Conservation (phyloP, 169 alveolate species). For the Plasmodium coatneyi region DNA sequence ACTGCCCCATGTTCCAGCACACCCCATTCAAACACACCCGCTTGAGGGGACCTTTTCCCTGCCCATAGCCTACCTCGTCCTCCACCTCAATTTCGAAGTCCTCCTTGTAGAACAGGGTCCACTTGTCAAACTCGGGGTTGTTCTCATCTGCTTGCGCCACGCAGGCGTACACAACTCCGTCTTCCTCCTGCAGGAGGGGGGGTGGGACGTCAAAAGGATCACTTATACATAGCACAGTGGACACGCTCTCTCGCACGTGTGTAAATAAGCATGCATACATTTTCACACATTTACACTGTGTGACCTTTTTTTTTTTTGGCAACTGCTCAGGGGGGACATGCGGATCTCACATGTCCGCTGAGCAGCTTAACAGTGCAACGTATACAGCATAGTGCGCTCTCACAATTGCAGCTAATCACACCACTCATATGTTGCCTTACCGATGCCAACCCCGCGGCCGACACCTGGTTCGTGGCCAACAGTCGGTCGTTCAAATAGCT, state of each 20-base stretch:
- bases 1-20: background rate
- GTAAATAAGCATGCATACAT: background rate
- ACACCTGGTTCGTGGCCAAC: conserved; percentile 65
- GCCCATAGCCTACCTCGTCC: conserved; percentile 24
- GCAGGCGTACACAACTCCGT: conserved; percentile 69
- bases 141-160: conserved; percentile 62
- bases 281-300: background rate
- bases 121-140: conserved; percentile 48
- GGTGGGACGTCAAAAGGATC: background rate
- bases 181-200: conserved; percentile 32
- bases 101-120: conserved; percentile 62
- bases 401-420: background rate
- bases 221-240: background rate
- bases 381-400: background rate
- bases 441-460: conserved; percentile 72
- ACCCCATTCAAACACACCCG: background rate
- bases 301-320: background rate
- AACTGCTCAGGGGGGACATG: background rate
- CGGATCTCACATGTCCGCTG: background rate
- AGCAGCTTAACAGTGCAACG: background rate
- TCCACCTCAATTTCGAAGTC: conserved; percentile 68
- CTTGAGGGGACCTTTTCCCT: background rate
- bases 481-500: conserved; percentile 50
- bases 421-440: background rate
- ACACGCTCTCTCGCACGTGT: background rate